Percentiles rank a stretch among this genome's conserved stretches.
These are phyloP conservation scores for Colletotrichum noveboracense DNA, from an alignment of 2,329 filamentous ascomycete genomes.

Conservation along the genomic window DNA sequence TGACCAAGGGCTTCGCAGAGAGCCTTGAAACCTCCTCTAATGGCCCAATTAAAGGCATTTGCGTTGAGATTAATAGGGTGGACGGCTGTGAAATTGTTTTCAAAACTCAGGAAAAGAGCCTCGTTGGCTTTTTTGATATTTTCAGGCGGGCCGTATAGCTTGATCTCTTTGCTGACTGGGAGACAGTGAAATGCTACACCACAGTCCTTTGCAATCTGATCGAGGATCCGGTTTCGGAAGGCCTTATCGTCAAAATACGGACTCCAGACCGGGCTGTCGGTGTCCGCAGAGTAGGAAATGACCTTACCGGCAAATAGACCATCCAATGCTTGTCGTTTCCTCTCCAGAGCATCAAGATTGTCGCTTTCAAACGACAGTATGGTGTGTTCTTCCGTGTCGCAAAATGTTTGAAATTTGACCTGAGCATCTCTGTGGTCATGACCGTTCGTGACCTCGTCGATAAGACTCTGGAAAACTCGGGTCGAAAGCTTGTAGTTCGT, in stretches of 20 bases:
- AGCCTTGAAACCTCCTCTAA: constrained; percentile 34
- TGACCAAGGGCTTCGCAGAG: constrained; percentile 30
- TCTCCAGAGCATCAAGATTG: constrained; percentile 29
- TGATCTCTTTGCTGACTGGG: constrained; percentile 31
- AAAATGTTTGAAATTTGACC: constrained; percentile 29
- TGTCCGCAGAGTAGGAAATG: constrained; percentile 27
- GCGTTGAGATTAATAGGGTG: background rate
- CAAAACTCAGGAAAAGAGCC: constrained; percentile 28
- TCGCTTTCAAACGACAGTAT: constrained; percentile 44
- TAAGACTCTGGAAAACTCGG: constrained; percentile 36
- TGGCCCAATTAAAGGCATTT: constrained; percentile 32
- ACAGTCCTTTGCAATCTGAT: background rate
- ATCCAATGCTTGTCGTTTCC: constrained; percentile 36
- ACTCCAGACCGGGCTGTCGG: constrained; percentile 34
- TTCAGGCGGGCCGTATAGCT: constrained; percentile 29
- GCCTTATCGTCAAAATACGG: constrained; percentile 25
- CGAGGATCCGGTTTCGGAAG: background rate
- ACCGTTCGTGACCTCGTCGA: constrained; percentile 27
- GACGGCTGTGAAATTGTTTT: constrained; percentile 23
- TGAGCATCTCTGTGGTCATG: constrained; percentile 36
- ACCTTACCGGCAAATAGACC: constrained; percentile 34
- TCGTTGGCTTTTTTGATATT: constrained; percentile 20
- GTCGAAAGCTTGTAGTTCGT: constrained; percentile 42
- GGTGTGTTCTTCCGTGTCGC: constrained; percentile 28
- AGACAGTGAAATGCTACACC: constrained; percentile 33